Evolutionary conservation across 805 yeast species (phyloP), one percentile per base, ranked within the genome.

Genomic region (Sugiyamaella qingdaonensis): DNA sequence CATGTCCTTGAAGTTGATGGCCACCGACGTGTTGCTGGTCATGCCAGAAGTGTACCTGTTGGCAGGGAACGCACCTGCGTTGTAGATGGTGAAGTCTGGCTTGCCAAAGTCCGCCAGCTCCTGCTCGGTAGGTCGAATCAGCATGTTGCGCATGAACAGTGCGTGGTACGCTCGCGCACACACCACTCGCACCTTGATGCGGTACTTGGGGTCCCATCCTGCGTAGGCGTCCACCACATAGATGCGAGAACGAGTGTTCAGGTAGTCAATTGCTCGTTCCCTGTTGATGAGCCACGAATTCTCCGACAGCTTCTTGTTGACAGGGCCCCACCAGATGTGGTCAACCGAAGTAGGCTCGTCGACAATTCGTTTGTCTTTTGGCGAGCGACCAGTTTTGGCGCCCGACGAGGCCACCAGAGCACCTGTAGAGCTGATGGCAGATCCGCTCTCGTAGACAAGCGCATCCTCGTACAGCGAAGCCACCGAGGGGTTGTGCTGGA

Each of bases 111-210:
- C 78, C 56, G 78, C 80, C 67, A 91, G 80, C 74, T 92, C 98
- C 74, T 90, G 94, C 33, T 78, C 82, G 29, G 96, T 85, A 61
- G 99, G 99, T 73, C 90, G 85, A 72, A 92, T 94, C 75, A 92
- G 78, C 99, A 92, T 92, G 72, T 92, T 92, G 68, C 95, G 86
- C 99, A 92, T 92, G 78, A 92, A 92, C 64, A 92, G 76, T 18
- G 98, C 98, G 69, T 92, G 99, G 79, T 92, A 92, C 53, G 99
- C 98, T 73, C 99, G 85, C 56, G 98, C 97, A 77, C 97, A 91
- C 52, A 91, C 92, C 60, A 91, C 85, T 74, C 98, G 83, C 55
- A 91, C 95, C 78, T 92, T 92, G 71, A 91, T 82, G 76, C 98
- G 83, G 82, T 92, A 92, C 68, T 88, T 84, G 68, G 97, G 97